phyloP scores from a whole-genome alignment of 257 asterid species.

The Solanum arcanum region DNA sequence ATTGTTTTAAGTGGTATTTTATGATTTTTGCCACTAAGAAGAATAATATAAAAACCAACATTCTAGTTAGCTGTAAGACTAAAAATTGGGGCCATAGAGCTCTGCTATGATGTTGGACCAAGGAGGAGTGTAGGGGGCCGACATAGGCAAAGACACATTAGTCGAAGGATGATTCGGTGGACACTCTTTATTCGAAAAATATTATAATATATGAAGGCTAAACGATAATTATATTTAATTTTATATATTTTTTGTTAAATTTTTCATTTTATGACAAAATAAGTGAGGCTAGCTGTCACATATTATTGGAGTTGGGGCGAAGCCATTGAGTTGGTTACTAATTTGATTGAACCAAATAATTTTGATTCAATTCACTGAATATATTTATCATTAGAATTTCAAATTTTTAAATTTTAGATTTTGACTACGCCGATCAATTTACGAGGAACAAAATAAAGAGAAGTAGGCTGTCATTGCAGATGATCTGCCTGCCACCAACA shows the following conservation, averaged over 20 bases:
- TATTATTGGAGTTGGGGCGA: too few species aligned
- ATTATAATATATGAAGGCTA: accelerated
- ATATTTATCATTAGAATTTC: too few species aligned
- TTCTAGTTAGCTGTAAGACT: background rate
- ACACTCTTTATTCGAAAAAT: background rate
- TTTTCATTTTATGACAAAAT: accelerated
- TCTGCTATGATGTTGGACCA: background rate
- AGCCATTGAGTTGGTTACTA: too few species aligned
- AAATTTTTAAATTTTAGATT: too few species aligned
- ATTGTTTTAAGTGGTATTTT: background rate
- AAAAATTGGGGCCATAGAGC: background rate
- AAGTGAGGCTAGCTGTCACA: too few species aligned
- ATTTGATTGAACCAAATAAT: too few species aligned
- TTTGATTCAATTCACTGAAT: too few species aligned
- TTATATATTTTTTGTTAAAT: too few species aligned
- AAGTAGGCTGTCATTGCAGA: background rate
- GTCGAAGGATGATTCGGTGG: background rate
- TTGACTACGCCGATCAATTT: background rate
- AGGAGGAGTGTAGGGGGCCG: background rate
- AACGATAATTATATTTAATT: background rate
- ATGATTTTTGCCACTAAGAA: background rate
- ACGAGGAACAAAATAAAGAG: background rate
- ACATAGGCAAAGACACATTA: background rate
- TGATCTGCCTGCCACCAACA: constrained; percentile 16
- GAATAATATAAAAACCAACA: background rate